phyloP scores from a whole-genome alignment of 2,329 filamentous ascomycete genomes.

The Sclerotinia sclerotiorum region DNA sequence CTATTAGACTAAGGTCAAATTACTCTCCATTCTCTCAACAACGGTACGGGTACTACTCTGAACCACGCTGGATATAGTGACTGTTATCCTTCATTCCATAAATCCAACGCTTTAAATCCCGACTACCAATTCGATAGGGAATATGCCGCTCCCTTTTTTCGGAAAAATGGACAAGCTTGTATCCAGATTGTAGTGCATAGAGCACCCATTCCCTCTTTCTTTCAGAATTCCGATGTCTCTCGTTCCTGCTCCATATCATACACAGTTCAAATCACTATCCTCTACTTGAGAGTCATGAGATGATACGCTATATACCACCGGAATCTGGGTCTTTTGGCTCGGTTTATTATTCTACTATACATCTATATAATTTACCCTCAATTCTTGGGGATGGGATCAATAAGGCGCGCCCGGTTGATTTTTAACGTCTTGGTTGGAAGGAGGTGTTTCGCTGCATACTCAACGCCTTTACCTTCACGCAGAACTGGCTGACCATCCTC shows the following conservation, averaged over 20 bases:
- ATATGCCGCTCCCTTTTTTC: not conserved
- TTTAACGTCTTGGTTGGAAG: not conserved
- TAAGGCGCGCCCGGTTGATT: not conserved
- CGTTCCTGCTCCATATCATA: not conserved
- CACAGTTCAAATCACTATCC: not conserved
- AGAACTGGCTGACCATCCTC: conserved; percentile 9
- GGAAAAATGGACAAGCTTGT: not conserved
- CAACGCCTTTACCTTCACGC: not conserved
- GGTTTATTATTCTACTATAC: not conserved
- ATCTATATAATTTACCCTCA: not conserved
- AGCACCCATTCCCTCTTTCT: not conserved
- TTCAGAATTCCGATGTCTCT: not conserved
- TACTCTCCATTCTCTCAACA: not conserved
- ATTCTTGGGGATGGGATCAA: not conserved
- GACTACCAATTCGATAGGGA: not conserved
- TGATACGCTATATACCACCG: conserved; percentile 8
- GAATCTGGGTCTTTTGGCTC: not conserved
- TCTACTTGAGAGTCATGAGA: not conserved
- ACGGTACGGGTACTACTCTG: not conserved
- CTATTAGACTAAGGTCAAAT: not conserved
- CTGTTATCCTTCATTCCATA: not conserved
- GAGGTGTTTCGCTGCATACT: not conserved
- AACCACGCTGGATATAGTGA: not conserved
- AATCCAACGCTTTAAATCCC: not conserved
- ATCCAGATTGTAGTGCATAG: not conserved